Evolutionary conservation across 2,329 filamentous ascomycete genomes (phyloP), one percentile per base, ranked within the genome.

Genomic region (Aspergillus awamori): DNA sequence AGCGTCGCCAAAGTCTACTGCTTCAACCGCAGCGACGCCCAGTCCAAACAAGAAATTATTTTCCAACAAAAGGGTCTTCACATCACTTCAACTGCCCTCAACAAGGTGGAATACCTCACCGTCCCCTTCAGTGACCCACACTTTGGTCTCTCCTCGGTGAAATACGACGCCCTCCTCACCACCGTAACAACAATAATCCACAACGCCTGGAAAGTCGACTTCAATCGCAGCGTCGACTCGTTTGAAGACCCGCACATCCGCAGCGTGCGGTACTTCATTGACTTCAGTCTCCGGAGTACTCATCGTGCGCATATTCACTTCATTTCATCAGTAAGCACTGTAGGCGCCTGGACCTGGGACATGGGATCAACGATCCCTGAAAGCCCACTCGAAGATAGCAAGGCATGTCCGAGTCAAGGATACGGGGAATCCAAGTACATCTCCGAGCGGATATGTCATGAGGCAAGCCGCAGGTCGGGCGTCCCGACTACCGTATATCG

Each of bases 151-250:
- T 53, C 57, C 1, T 22, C 51, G 1, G 45, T 58, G 0, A 67
- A 58, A 7, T 77, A 75, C 61, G 43, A 61, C 1, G 26, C 58
- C 6, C 62, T 76, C 6, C 47, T 69, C 2, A 36, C 48, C 2
- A 54, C 56, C 0, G 72, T 73, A 0, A 66, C 74, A 41, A 63
- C 67, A 1, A 62, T 79, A 17, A 63, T 73, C 3, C 77, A 79
- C 63, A 77, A 76, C 56, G 72, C 74, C 3, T 79, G 77, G 77
- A 71, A 68, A 17, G 74, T 79, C 2, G 66, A 76, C 60, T 75
- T 76, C 63, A 76, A 73, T 59, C 66, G 68, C 26, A 62, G 65
- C 7, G 58, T 77, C 2, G 49, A 65, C 30, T 67, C 72, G 0
- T 77, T 76, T 58, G 69, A 72, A 52, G 68, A 73, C 1, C 64